phyloP scores from a whole-genome alignment of 805 yeast species.

The Saturnispora ahearnii region DNA sequence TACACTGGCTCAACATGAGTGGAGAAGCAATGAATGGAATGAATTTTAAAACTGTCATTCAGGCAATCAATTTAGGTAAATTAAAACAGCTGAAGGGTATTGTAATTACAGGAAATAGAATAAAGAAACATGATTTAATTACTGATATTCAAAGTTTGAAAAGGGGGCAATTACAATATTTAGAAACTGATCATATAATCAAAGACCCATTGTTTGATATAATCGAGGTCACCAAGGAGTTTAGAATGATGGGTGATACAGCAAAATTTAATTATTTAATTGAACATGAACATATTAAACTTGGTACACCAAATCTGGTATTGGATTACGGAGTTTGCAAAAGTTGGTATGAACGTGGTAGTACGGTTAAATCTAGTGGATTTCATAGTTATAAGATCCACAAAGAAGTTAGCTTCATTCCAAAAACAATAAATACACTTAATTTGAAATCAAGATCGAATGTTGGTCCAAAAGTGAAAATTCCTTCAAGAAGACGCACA shows the following conservation, averaged over 20 bases:
- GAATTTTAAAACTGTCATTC: constrained; percentile 6
- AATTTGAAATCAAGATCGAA: not conserved
- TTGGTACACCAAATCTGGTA: not conserved
- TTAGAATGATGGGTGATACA: constrained; percentile 9
- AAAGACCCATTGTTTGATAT: not conserved
- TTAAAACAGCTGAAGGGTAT: constrained; percentile 5
- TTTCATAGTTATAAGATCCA: constrained; percentile 2
- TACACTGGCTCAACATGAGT: constrained; percentile 10
- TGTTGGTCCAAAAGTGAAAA: not conserved
- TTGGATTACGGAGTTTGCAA: constrained; percentile 9
- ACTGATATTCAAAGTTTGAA: constrained; percentile 5
- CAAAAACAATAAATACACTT: not conserved
- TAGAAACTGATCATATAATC: constrained; percentile 8
- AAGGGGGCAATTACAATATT: constrained; percentile 9
- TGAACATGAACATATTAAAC: not conserved
- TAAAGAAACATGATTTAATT: constrained; percentile 6
- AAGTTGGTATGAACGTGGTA: constrained; percentile 8
- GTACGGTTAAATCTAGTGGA: not conserved
- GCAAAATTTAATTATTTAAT: constrained; percentile 7
- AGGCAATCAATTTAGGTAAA: constrained; percentile 10
- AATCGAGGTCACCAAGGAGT: constrained; percentile 3
- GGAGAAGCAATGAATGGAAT: not conserved
- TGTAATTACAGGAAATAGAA: constrained; percentile 8
- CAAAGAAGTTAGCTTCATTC: not conserved
- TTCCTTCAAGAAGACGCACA: constrained; percentile 3